phyloP scores from a whole-genome alignment of 2,329 filamentous ascomycete species.

The Teratosphaeria viscida region DNA sequence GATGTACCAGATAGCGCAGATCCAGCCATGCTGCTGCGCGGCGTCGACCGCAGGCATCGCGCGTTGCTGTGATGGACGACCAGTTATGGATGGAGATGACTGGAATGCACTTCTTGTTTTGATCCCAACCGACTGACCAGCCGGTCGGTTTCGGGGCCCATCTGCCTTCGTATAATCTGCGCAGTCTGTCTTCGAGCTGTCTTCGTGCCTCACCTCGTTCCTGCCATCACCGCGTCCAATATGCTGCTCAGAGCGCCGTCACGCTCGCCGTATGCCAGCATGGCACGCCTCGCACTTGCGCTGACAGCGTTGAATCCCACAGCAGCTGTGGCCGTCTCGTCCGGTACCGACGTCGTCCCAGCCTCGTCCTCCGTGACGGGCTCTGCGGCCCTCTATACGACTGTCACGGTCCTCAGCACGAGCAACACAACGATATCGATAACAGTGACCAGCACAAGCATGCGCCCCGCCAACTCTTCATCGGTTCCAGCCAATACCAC shows the following conservation, averaged over 20 bases:
- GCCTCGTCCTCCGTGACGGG: not conserved
- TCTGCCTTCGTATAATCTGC: not conserved
- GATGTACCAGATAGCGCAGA: not conserved
- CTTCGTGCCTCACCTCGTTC: not conserved
- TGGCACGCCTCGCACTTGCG: not conserved
- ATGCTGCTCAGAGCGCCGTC: not conserved
- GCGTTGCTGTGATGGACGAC: not conserved
- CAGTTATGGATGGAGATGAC: conserved; percentile 9
- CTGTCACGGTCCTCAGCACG: not conserved
- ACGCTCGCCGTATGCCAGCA: not conserved
- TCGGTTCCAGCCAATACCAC: not conserved
- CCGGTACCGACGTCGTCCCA: too few relatives aligned
- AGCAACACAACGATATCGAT: not conserved
- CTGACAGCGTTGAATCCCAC: not conserved
- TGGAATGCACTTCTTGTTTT: conserved; percentile 19
- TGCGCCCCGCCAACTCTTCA: not conserved
- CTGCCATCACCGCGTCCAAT: not conserved
- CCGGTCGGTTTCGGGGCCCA: not conserved
- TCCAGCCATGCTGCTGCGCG: not conserved
- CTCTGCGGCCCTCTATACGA: not conserved
- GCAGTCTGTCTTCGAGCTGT: not conserved
- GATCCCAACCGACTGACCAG: not conserved
- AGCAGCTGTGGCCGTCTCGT: not conserved
- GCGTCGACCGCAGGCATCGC: not conserved
- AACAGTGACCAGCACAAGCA: not conserved